Conservation (phyloP, 1,284 basidiomycete genomes). For the Chondrostereum purpureum region DNA sequence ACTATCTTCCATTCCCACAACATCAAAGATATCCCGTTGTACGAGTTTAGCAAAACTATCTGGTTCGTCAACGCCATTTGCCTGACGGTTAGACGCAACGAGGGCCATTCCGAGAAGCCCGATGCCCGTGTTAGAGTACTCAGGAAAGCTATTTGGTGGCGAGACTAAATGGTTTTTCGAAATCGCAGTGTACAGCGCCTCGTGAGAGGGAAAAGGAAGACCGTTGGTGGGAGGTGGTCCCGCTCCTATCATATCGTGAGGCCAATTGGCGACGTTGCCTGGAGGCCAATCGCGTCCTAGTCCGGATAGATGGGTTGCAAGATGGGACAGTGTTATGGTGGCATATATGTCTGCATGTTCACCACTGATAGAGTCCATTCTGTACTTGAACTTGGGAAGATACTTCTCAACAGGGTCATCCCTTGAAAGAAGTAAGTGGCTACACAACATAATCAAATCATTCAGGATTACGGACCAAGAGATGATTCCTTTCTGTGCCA, state of each 20-base stretch:
- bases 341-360: slow-evolving; percentile 14
- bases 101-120: slow-evolving; percentile 22
- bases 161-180: slow-evolving; percentile 29
- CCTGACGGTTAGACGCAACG: neutral
- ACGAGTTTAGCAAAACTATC: neutral
- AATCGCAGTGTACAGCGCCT: slow-evolving; percentile 28
- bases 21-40: neutral
- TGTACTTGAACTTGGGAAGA: slow-evolving; percentile 28
- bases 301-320: slow-evolving; percentile 43
- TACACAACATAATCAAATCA: neutral
- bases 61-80: neutral
- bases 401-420: slow-evolving; percentile 37
- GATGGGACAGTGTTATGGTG: slow-evolving; percentile 36
- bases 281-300: slow-evolving; percentile 41
- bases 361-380: slow-evolving; percentile 13
- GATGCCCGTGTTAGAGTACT: slow-evolving; percentile 45
- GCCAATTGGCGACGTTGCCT: slow-evolving; percentile 33
- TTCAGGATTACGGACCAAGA: slow-evolving; percentile 26
- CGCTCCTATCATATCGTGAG: slow-evolving; percentile 18
- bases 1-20: neutral
- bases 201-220: slow-evolving; percentile 23
- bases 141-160: slow-evolving; percentile 36
- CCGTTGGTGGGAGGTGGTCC: slow-evolving; percentile 23
- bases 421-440: slow-evolving; percentile 22
- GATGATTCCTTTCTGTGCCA: slow-evolving; percentile 35